Evolutionary conservation across 768 basidiomycete species (phyloP).

Genomic region (Coprinopsis marcescibilis): DNA sequence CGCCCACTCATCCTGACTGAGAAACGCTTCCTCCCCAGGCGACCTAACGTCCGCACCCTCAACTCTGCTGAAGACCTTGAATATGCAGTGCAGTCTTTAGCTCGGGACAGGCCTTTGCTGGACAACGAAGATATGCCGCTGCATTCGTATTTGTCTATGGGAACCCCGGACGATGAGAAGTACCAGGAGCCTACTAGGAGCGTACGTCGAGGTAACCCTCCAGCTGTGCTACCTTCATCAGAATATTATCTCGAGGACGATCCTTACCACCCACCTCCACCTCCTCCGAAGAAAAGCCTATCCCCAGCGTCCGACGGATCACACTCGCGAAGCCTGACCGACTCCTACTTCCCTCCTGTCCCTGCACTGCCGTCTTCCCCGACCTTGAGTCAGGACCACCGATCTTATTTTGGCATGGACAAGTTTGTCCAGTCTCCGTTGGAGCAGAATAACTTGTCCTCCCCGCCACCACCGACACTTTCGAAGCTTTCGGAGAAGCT

Average conservation of each 20-base stretch:
- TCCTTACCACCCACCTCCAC: neutral
- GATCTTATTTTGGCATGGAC: neutral
- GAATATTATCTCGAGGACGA: no score
- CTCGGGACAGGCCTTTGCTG: neutral
- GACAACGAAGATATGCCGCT: no score
- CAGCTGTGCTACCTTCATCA: no score
- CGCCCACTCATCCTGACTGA: conserved; percentile 3
- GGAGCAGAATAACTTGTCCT: neutral
- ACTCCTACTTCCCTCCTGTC: conserved; percentile 3
- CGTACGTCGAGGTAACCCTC: no score
- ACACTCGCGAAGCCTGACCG: neutral
- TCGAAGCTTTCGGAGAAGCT: conserved; percentile 6
- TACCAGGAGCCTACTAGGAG: no score
- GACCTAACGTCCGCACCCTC: neutral
- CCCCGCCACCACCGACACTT: neutral
- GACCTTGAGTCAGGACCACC: neutral
- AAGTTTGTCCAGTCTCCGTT: neutral
- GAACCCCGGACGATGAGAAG: no score
- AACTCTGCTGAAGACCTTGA: conserved; percentile 6
- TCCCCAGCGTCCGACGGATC: neutral
- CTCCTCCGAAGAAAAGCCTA: no score
- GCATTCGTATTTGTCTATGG: no score
- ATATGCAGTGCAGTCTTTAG: neutral
- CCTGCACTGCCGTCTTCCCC: neutral
- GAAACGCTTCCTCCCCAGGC: neutral